Evolutionary conservation across 345 rosid genomes (phyloP), one percentile per base, ranked within the genome.

Genomic region (Salix dunnii): DNA sequence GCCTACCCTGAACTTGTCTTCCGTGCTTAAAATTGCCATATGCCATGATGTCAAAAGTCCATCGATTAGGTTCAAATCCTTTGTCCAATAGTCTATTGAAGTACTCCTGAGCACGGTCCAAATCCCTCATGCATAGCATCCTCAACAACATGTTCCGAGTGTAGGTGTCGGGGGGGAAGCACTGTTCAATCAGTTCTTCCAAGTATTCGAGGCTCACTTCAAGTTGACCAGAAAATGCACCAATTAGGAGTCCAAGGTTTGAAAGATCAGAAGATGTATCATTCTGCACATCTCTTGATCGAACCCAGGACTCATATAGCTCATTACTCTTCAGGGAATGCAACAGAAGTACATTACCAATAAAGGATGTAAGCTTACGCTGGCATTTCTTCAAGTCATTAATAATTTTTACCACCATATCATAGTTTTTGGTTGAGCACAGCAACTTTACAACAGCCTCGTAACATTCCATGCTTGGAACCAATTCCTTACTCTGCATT

Each of bases 141-240:
- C 67, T 84, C 89, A 96, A 70, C 74, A 96, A 74, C 79, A 87
- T n/a, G 79, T 96, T 91, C 75, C 86, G 90, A 6, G 98, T 91
- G 81, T 58, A 86, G 53, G 82, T 42, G 74, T 91, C 81, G 58
- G 86, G 82, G 1, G 86, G 89, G 81, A 90, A 96, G 83, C 96
- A 91, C 35, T 76, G 84, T 82, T 83, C 86, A 73, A 91, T 86
- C 51, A 82, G 74, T 72, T 84, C 88, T 82, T 86, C 93, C 69
- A 86, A 70, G 68, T 78, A 76, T 72, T 79, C 85, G 67, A 90
- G 76, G 68, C 21, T 74, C 70, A 72, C 69, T 21, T 64, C 74
- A 17, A 87, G 58, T 66, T 82, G 71, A 51, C 89, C 90, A 51
- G 92, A 89, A 80, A 91, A 90, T 12, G 72, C 73, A 79, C 92